Percentiles rank a stretch among this genome's conserved stretches.
These are phyloP conservation scores for Arctostaphylos glauca DNA, from an alignment of 148 eudicot genomes.

Conservation along the genomic window DNA sequence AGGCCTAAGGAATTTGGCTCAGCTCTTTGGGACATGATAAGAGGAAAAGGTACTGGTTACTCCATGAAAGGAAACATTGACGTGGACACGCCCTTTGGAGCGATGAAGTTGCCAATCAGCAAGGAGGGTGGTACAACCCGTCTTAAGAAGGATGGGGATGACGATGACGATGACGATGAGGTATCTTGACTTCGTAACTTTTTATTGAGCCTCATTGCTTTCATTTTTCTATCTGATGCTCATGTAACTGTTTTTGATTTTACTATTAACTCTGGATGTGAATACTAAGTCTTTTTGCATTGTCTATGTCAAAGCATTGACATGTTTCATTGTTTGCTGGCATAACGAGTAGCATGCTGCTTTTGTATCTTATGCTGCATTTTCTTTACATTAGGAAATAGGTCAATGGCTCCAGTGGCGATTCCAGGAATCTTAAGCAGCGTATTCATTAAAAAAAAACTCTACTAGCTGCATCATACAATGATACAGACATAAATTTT, in stretches of 20 bases:
- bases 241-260: background rate
- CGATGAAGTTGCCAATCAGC: conserved; percentile 80
- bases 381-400: background rate
- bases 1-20: conserved; percentile 94
- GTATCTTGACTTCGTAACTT: conserved; percentile 25
- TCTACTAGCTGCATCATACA: too few relatives aligned
- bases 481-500: too few relatives aligned
- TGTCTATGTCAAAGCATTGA: background rate
- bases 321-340: background rate
- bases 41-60: conserved; percentile 90
- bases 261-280: background rate
- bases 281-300: background rate
- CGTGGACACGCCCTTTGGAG: conserved; percentile 90
- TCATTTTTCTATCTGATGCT: background rate
- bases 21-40: conserved; percentile 92
- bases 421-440: too few relatives aligned
- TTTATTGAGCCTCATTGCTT: background rate
- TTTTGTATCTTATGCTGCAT: conserved; percentile 1
- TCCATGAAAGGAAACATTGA: conserved; percentile 78
- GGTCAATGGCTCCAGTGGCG: background rate
- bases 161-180: conserved; percentile 61
- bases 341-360: background rate
- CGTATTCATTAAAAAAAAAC: too few relatives aligned
- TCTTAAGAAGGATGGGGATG: conserved; percentile 76
- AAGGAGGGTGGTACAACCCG: conserved; percentile 87